These are phyloP conservation scores for Diaporthe citriasiana DNA, from an alignment of 2,329 filamentous ascomycete genomes.

Conservation along the genomic window DNA sequence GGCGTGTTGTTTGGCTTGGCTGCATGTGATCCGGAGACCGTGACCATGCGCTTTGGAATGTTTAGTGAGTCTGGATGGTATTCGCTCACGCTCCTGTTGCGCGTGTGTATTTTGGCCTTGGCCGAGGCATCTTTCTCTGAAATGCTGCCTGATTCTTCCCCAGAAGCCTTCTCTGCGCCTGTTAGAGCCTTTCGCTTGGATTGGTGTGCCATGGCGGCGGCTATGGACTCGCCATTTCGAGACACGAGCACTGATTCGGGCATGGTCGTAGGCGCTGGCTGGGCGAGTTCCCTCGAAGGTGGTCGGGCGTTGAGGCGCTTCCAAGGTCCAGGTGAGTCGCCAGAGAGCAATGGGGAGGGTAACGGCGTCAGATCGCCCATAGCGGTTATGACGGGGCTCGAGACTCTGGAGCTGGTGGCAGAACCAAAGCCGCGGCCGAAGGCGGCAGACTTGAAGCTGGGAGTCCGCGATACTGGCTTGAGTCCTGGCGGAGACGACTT, in stretches of 20 bases:
- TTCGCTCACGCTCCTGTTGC: constrained; percentile 90
- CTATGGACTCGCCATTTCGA: constrained; percentile 65
- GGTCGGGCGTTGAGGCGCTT: constrained; percentile 65
- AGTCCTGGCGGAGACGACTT: constrained; percentile 61
- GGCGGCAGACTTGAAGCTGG: constrained; percentile 70
- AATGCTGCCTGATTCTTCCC: constrained; percentile 19
- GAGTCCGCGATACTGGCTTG: constrained; percentile 69
- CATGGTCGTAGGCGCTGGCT: constrained; percentile 52
- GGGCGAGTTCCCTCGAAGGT: constrained; percentile 61
- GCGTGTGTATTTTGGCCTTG: constrained; percentile 63
- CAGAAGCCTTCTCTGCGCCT: constrained; percentile 14
- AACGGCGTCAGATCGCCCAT: constrained; percentile 85
- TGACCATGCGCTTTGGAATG: constrained; percentile 79
- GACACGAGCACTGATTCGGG: constrained; percentile 65
- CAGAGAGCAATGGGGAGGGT: constrained; percentile 78
- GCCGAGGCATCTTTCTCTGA: constrained; percentile 28
- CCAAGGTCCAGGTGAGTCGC: constrained; percentile 78
- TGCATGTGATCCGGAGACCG: constrained; percentile 75
- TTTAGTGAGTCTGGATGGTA: constrained; percentile 82
- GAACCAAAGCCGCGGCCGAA: constrained; percentile 66
- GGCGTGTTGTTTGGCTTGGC: constrained; percentile 60
- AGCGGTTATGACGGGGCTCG: constrained; percentile 80
- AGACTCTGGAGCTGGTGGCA: constrained; percentile 75
- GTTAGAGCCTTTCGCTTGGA: constrained; percentile 65
- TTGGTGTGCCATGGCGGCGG: constrained; percentile 64